These are phyloP conservation scores for Chaetomiaceae sp. DNA, from an alignment of 2,329 filamentous ascomycete species.

Conservation along the genomic window DNA sequence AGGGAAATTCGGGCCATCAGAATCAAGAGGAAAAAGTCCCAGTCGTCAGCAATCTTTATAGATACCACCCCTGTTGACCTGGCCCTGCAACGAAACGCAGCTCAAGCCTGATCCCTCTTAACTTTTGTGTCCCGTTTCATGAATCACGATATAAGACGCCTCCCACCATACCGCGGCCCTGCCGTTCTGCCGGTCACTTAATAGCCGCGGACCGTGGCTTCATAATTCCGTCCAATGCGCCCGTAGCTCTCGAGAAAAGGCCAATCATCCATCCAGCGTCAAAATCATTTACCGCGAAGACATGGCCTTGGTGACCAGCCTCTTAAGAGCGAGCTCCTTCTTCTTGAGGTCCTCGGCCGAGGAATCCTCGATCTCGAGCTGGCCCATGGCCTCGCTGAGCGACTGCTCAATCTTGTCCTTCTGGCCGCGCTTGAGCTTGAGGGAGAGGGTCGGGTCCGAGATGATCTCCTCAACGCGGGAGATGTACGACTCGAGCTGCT, in stretches of 20 bases:
- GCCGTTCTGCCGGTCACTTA: slow-evolving; percentile 16
- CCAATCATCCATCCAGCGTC: slow-evolving; percentile 18
- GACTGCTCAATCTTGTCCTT: slow-evolving; percentile 99
- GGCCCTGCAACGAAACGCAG: slow-evolving; percentile 21
- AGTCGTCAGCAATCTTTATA: slow-evolving; percentile 23
- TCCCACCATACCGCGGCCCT: slow-evolving; percentile 22
- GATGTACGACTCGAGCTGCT: slow-evolving; percentile 99
- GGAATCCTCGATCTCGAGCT: slow-evolving; percentile 93
- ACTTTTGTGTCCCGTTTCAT: slow-evolving; percentile 24
- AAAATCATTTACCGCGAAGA: slow-evolving; percentile 68
- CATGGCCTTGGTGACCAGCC: slow-evolving; percentile 98
- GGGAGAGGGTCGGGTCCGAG: slow-evolving; percentile 88
- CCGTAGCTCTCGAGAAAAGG: slow-evolving; percentile 17
- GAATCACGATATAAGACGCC: slow-evolving; percentile 28
- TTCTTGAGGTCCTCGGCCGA: slow-evolving; percentile 95
- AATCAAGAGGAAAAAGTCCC: slow-evolving; percentile 22
- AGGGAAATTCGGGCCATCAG: slow-evolving; percentile 21
- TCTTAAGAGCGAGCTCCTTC: slow-evolving; percentile 98
- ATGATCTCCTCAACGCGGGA: slow-evolving; percentile 98
- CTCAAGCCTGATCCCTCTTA: slow-evolving; percentile 21
- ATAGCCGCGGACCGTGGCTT: slow-evolving; percentile 23
- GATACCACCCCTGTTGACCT: slow-evolving; percentile 15
- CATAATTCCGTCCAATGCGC: slow-evolving; percentile 22
- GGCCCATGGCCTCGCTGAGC: slow-evolving; percentile 93
- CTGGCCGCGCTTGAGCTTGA: slow-evolving; percentile 98